Evolutionary conservation across 495 filamentous ascomycete species (phyloP), one percentile per base, ranked within the genome.

Genomic region (Podospora australis): DNA sequence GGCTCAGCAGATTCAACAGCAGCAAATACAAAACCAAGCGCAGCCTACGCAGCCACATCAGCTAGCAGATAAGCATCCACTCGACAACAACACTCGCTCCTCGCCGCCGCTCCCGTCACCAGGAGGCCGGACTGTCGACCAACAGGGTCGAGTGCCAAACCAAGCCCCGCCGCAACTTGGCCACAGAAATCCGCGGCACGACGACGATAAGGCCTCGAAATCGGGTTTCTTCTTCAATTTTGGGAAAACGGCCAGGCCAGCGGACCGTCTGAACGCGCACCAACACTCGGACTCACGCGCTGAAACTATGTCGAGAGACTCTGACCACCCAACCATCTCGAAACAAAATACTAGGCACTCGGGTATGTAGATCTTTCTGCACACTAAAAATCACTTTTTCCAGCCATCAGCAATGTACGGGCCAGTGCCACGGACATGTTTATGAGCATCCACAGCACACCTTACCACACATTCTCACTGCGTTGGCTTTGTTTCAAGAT

Each of bases 171-270:
- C 22, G 9, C 62, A 52, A 40, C 59, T 38, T 24, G 50, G 61
- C 24, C 58, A 59, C 56, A 45, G 54, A 52, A 58, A 58, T 41
- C 50, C 50, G 36, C 61, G 58, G 34, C 52, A 58, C 46, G 57
- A 55, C 55, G 64, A 66, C 16, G 50, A 60, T 35, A 70, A 64
- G 52, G 40, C 59, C 19, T 65, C 66, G 21, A 68, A 68, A 49
- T 60, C 58, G 28, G 53, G 66, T 52, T 70, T 70, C 57, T 70
- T 75, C 32, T 70, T 74, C 57, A 60, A 63, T 53, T 73, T 72
- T 50, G 64, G 67, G 10, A 73, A 73, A 52, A 41, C 57, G 44
- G 56, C 67, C 24, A 68, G 54, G 52, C 60, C 68, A 22, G 52
- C 58, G 23, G 70, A 70, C 49, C 68, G 71, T 36, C 55, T 64